Percentiles rank a stretch among this genome's conserved stretches.
Evolutionary conservation across 2,329 filamentous ascomycete species (phyloP).

Genomic region (Aureobasidium sp.): DNA sequence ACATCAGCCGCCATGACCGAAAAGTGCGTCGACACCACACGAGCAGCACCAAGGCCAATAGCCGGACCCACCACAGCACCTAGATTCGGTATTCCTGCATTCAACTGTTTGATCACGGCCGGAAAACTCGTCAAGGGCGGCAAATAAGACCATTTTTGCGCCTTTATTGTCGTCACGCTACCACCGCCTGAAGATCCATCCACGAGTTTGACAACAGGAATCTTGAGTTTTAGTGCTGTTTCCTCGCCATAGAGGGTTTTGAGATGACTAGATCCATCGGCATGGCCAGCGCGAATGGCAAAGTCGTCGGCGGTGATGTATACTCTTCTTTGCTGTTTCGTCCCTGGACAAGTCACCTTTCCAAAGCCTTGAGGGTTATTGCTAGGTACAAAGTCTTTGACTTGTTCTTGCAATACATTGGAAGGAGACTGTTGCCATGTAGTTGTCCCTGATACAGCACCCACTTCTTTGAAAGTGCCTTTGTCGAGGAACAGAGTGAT

Average conservation of each 20-base stretch:
- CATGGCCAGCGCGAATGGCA: slow-evolving; percentile 50
- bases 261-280: slow-evolving; percentile 51
- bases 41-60: slow-evolving; percentile 54
- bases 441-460: slow-evolving; percentile 52
- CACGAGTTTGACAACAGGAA: slow-evolving; percentile 57
- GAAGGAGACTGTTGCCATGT: slow-evolving; percentile 47
- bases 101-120: slow-evolving; percentile 49
- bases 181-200: slow-evolving; percentile 57
- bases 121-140: slow-evolving; percentile 49
- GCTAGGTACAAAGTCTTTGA: slow-evolving; percentile 46
- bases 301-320: slow-evolving; percentile 56
- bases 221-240: slow-evolving; percentile 46
- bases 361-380: slow-evolving; percentile 49
- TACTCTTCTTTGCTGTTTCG: neutral
- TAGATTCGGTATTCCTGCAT: slow-evolving; percentile 56
- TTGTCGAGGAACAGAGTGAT: slow-evolving; percentile 51
- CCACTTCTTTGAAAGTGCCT: slow-evolving; percentile 51
- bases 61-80: slow-evolving; percentile 56
- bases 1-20: slow-evolving; percentile 58
- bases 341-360: neutral
- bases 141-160: slow-evolving; percentile 50
- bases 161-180: slow-evolving; percentile 51
- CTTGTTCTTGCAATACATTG: slow-evolving; percentile 37
- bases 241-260: slow-evolving; percentile 51
- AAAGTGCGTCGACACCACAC: slow-evolving; percentile 56